phyloP scores from a whole-genome alignment of 371 early-diverging fungal genomes.

The Entomophthora muscae region DNA sequence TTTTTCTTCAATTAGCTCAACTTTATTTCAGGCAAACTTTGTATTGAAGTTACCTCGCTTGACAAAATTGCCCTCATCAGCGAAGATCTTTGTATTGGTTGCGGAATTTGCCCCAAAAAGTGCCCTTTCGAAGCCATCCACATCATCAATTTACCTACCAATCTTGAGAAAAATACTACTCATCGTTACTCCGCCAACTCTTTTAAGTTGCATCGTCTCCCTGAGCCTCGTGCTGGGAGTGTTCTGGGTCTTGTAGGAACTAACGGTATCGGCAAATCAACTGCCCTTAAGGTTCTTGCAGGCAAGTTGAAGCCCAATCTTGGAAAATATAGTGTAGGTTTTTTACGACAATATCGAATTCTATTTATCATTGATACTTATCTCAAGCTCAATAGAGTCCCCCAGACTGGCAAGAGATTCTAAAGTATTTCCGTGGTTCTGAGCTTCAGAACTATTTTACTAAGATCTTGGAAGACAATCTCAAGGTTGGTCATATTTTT shows the following conservation, averaged over 20 bases:
- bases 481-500: constrained; percentile 23
- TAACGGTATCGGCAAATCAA: constrained; percentile 98
- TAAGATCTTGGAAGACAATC: constrained; percentile 90
- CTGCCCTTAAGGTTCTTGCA: constrained; percentile 94
- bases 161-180: constrained; percentile 89
- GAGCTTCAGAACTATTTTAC: constrained; percentile 99
- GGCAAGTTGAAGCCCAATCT: constrained; percentile 98
- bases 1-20: not conserved
- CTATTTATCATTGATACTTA: constrained; percentile 1
- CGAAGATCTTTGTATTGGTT: constrained; percentile 98
- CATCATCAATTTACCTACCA: constrained; percentile 98
- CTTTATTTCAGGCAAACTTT: constrained; percentile 68
- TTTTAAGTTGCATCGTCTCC: constrained; percentile 98
- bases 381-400: constrained; percentile 25
- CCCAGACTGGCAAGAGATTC: constrained; percentile 94
- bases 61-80: constrained; percentile 86
- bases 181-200: constrained; percentile 98
- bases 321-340: constrained; percentile 53
- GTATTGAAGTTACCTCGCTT: constrained; percentile 76
- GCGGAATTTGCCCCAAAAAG: constrained; percentile 98
- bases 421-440: constrained; percentile 95
- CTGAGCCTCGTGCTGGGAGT: constrained; percentile 94
- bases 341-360: not conserved
- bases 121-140: constrained; percentile 98
- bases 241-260: constrained; percentile 98